Evolutionary conservation across 805 yeast genomes (phyloP).

Genomic region (Suhomyces prunicola): DNA sequence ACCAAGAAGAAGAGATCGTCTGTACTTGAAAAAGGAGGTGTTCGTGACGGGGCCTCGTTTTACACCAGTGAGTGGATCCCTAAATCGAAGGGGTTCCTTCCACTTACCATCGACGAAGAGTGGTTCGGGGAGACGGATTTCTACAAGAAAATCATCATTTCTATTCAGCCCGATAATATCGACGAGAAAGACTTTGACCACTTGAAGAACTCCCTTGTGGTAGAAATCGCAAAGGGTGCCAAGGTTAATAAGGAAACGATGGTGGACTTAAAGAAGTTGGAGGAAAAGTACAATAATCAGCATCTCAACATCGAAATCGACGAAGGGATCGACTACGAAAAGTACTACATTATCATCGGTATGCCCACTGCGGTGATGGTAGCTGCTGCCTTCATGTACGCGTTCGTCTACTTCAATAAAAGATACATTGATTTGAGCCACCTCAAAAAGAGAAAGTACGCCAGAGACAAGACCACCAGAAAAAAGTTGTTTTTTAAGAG

Average conservation of each 20-base stretch:
- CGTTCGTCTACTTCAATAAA: constrained; percentile 56
- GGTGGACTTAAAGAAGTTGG: constrained; percentile 40
- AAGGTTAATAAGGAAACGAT: constrained; percentile 48
- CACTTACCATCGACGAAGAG: constrained; percentile 56
- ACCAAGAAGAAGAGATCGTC: constrained; percentile 41
- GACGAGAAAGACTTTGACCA: constrained; percentile 65
- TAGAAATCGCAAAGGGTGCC: constrained; percentile 51
- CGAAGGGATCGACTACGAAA: constrained; percentile 48
- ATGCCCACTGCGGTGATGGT: constrained; percentile 66
- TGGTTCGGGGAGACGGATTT: constrained; percentile 56
- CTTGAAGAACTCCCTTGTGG: constrained; percentile 39
- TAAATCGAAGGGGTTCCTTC: constrained; percentile 58
- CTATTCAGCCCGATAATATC: constrained; percentile 71
- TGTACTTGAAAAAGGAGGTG: constrained; percentile 39
- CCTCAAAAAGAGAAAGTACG: constrained; percentile 31
- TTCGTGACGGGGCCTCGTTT: constrained; percentile 43
- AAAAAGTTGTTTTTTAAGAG: constrained; percentile 26
- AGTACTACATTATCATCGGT: constrained; percentile 61
- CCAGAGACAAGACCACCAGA: constrained; percentile 24
- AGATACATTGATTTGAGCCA: constrained; percentile 39
- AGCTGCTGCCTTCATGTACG: constrained; percentile 60
- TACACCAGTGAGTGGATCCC: constrained; percentile 69
- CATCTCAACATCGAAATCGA: constrained; percentile 37
- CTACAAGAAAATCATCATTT: constrained; percentile 55
- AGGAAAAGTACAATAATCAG: constrained; percentile 24